phyloP scores from a whole-genome alignment of 2,329 filamentous ascomycete genomes.

The Orbilia brochopaga region DNA sequence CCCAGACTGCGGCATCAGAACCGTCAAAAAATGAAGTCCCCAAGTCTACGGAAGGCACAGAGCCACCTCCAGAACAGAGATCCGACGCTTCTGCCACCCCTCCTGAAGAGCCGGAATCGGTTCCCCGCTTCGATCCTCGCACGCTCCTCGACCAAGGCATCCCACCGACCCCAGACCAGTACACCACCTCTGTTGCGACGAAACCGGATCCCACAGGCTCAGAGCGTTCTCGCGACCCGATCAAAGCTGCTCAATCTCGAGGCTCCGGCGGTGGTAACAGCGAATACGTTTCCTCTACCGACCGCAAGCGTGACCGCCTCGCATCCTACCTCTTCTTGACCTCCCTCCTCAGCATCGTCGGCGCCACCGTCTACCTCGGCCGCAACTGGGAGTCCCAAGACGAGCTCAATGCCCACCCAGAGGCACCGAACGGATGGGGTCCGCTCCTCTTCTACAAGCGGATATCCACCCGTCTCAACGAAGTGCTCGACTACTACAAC shows the following conservation, averaged over 20 bases:
- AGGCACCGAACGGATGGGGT: slow-evolving; percentile 76
- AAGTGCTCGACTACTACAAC: slow-evolving; percentile 88
- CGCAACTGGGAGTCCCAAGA: slow-evolving; percentile 81
- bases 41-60: slow-evolving; percentile 2
- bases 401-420: slow-evolving; percentile 70
- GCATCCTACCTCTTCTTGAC: slow-evolving; percentile 75
- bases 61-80: neutral
- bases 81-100: slow-evolving; percentile 6
- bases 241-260: slow-evolving; percentile 25
- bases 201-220: slow-evolving; percentile 46
- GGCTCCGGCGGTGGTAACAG: slow-evolving; percentile 39
- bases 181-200: slow-evolving; percentile 31
- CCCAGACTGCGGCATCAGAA: slow-evolving; percentile 6
- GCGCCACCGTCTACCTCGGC: slow-evolving; percentile 75
- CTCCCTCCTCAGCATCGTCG: slow-evolving; percentile 65
- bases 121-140: slow-evolving; percentile 43
- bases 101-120: slow-evolving; percentile 11
- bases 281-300: slow-evolving; percentile 83
- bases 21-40: slow-evolving; percentile 19
- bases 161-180: slow-evolving; percentile 47
- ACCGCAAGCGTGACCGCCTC: slow-evolving; percentile 77
- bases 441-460: slow-evolving; percentile 79
- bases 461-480: slow-evolving; percentile 73
- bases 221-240: slow-evolving; percentile 32
- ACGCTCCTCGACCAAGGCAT: slow-evolving; percentile 49